A percentile compares a stretch with the other conserved stretches of the same genome.
These are phyloP conservation scores for Musa troglodytarum DNA, from an alignment of 176 grass and related monocot genomes.

Conservation along the genomic window DNA sequence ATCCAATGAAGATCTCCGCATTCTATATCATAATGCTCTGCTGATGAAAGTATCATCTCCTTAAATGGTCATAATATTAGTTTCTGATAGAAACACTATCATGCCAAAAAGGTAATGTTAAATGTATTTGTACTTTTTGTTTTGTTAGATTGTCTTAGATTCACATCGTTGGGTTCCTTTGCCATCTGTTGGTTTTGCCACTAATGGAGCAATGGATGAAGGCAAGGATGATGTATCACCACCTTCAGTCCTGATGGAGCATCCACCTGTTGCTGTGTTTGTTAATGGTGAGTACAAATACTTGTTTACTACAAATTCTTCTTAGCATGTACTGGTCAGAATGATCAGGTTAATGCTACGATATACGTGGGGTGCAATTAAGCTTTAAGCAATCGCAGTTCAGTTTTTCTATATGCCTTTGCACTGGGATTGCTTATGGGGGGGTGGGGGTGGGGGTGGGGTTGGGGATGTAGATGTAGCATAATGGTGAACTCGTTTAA, in stretches of 20 bases:
- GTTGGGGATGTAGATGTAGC: neutral
- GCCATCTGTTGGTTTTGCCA: conserved; percentile 95
- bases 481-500: neutral
- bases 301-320: neutral
- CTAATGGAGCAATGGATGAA: conserved; percentile 74
- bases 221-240: conserved; percentile 70
- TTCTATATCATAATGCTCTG: neutral
- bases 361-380: neutral
- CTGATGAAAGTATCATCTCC: neutral
- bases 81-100: neutral
- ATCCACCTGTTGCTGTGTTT: conserved; percentile 93
- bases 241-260: conserved; percentile 94
- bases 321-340: neutral
- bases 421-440: neutral
- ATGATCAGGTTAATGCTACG: neutral
- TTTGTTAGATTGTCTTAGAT: conserved; percentile 76
- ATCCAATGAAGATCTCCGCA: too few species aligned
- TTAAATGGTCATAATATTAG: neutral
- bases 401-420: neutral
- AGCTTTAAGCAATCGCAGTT: neutral
- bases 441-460: too few species aligned
- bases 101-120: neutral
- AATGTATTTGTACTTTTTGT: neutral
- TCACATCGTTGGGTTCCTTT: conserved; percentile 90
- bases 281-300: conserved; percentile 61